Conservation (phyloP, 345 rosid genomes). For the Melaleuca quinquenervia region DNA sequence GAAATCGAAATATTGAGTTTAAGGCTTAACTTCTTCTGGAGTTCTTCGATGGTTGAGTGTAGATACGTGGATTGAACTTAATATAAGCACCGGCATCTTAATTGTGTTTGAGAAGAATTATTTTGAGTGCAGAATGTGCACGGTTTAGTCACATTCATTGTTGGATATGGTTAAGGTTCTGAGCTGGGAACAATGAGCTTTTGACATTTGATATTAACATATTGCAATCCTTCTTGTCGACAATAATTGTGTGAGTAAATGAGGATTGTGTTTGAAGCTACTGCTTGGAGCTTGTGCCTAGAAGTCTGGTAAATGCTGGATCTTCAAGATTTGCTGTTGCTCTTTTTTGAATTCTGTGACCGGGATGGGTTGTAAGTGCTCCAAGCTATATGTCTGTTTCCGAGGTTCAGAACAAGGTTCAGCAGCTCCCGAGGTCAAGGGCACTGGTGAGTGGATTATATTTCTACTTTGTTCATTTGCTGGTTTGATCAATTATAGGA, state of each 20-base stretch:
- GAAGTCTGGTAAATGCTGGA: background rate
- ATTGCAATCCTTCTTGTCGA: background rate
- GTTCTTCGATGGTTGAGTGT: background rate
- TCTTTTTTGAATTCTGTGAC: background rate
- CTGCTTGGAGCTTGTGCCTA: background rate
- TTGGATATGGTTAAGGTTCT: background rate
- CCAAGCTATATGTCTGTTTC: conserved; percentile 26
- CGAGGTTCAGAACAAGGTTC: conserved; percentile 15
- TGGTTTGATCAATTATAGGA: background rate
- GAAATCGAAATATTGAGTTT: background rate
- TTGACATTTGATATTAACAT: background rate
- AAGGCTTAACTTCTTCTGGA: background rate
- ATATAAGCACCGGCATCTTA: background rate
- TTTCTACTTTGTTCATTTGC: background rate
- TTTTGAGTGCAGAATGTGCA: background rate
- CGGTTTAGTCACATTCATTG: background rate
- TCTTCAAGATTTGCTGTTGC: background rate
- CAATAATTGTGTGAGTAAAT: background rate
- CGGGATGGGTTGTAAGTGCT: conserved; percentile 35
- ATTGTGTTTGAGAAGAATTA: background rate
- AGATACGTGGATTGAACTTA: background rate
- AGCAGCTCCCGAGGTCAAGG: conserved; percentile 10
- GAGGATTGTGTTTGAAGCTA: background rate
- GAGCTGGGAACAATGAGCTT: background rate
- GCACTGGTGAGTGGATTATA: conserved; percentile 18